These are phyloP conservation scores for Yamadazyma paraphyllophila DNA, from an alignment of 805 yeast species.

Conservation along the genomic window DNA sequence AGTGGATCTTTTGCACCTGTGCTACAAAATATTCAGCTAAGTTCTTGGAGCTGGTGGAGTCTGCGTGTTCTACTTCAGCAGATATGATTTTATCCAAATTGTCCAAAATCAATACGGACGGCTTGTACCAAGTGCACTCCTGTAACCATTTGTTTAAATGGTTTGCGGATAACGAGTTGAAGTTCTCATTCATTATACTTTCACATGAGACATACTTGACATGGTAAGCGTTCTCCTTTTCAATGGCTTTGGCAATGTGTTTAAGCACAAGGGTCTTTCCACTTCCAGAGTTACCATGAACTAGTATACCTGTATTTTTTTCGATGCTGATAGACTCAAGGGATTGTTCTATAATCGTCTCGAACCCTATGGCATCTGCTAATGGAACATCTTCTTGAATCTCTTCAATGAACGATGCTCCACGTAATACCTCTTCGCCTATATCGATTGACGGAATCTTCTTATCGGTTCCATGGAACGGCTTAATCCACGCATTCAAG, in stretches of 20 bases:
- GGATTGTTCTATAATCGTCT: constrained; percentile 39
- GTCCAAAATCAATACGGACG: constrained; percentile 72
- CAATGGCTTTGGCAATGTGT: constrained; percentile 38
- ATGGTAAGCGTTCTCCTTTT: constrained; percentile 39
- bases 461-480: constrained; percentile 24
- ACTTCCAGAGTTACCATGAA: constrained; percentile 76
- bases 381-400: constrained; percentile 1
- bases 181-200: constrained; percentile 52
- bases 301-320: constrained; percentile 52
- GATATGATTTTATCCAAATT: constrained; percentile 73
- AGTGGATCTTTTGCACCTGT: constrained; percentile 42
- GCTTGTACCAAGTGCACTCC: constrained; percentile 71
- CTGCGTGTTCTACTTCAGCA: constrained; percentile 59
- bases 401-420: constrained; percentile 37
- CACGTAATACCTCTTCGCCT: constrained; percentile 48
- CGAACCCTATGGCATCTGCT: constrained; percentile 55
- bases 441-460: constrained; percentile 40
- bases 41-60: constrained; percentile 60
- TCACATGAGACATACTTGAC: constrained; percentile 55
- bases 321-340: constrained; percentile 40
- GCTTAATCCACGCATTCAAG: constrained; percentile 39
- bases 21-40: constrained; percentile 57
- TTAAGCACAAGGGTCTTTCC: constrained; percentile 68
- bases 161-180: constrained; percentile 44
- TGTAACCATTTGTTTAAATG: constrained; percentile 43